Conservation (phyloP, 225 moss, liverwort and hornwort species). For the Pseudisothecium myosuroides region DNA sequence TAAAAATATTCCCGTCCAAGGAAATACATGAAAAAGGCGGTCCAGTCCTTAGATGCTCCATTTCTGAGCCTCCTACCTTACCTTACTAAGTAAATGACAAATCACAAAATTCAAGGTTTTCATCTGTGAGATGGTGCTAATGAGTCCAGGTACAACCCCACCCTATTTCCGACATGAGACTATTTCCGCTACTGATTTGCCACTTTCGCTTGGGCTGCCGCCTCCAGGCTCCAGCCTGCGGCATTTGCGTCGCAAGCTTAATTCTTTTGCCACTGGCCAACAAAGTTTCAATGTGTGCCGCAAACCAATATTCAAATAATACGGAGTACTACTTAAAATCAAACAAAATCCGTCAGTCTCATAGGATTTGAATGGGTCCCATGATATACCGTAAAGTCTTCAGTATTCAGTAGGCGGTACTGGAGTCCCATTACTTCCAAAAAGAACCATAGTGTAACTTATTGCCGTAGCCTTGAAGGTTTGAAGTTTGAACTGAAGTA, state of each 20-base stretch:
- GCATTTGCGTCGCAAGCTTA: not conserved
- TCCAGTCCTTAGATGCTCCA: too few relatives aligned
- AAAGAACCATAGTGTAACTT: not conserved
- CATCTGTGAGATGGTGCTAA: not conserved
- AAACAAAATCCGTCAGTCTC: not conserved
- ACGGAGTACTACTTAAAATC: not conserved
- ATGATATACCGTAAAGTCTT: not conserved
- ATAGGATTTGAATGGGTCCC: not conserved
- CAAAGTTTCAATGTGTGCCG: not conserved
- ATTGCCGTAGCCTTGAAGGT: not conserved
- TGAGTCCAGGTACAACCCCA: not conserved
- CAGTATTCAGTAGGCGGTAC: too few relatives aligned
- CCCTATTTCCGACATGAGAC: not conserved
- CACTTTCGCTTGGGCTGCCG: too few relatives aligned
- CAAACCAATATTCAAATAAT: not conserved
- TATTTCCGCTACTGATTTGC: not conserved
- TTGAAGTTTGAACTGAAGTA: too few relatives aligned
- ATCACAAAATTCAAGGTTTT: not conserved
- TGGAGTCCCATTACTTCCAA: not conserved
- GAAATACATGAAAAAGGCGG: too few relatives aligned
- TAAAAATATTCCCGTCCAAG: too few relatives aligned
- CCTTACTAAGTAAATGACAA: not conserved
- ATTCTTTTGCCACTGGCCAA: not conserved
- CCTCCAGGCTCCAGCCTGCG: not conserved
- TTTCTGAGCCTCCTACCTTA: too few relatives aligned